phyloP scores from a whole-genome alignment of 345 rosid species.

The Erysimum cheiranthoides region DNA sequence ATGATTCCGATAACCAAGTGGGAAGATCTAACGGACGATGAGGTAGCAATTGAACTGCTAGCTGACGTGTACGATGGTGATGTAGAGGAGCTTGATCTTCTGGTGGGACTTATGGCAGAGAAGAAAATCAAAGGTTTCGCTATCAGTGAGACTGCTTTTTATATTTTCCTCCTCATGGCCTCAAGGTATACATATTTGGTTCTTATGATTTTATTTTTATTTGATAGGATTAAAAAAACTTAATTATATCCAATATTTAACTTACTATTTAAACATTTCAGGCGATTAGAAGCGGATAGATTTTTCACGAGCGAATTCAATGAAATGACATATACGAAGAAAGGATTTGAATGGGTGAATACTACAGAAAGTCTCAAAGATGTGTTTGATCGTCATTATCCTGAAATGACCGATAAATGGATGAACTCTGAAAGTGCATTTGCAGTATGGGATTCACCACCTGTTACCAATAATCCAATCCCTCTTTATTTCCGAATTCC shows the following conservation, averaged over 20 bases:
- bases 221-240: no score
- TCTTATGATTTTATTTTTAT: neutral
- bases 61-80: conserved; percentile 57
- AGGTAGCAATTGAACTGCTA: conserved; percentile 49
- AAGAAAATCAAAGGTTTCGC: conserved; percentile 72
- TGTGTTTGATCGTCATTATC: conserved; percentile 62
- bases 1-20: conserved; percentile 59
- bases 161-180: conserved; percentile 60
- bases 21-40: conserved; percentile 68
- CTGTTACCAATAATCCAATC: conserved; percentile 36
- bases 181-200: conserved; percentile 47
- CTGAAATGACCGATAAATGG: conserved; percentile 55
- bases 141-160: conserved; percentile 68
- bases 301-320: conserved; percentile 64
- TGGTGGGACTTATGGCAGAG: conserved; percentile 70
- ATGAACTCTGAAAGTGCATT: conserved; percentile 68
- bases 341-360: conserved; percentile 67
- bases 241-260: no score
- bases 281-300: conserved; percentile 68
- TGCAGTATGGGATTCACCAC: conserved; percentile 65
- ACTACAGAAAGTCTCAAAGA: conserved; percentile 57
- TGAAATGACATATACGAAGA: conserved; percentile 56
- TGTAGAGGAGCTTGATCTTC: conserved; percentile 61
- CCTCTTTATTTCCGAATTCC: conserved; percentile 62
- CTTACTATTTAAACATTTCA: conserved; percentile 26